A percentile compares a stretch with the other conserved stretches of the same genome.
These are phyloP conservation scores for Tylopilus intermedius DNA, from an alignment of 768 basidiomycete species.

Conservation along the genomic window DNA sequence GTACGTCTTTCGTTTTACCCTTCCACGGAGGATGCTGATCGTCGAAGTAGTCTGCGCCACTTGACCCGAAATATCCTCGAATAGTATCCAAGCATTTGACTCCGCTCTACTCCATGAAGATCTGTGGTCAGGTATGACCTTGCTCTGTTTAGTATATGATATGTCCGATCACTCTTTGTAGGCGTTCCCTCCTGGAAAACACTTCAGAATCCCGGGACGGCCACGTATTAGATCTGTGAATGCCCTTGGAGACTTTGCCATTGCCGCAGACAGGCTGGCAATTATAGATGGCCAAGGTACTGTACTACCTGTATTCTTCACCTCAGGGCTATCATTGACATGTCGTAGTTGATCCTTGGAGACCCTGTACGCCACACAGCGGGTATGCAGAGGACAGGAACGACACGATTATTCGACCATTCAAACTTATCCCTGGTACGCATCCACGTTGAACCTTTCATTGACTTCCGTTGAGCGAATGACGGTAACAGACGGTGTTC, in stretches of 20 bases:
- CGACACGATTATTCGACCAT: slow-evolving; percentile 72
- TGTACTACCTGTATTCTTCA: slow-evolving; percentile 5
- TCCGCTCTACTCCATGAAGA: slow-evolving; percentile 63
- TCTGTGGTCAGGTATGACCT: slow-evolving; percentile 56
- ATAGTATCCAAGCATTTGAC: slow-evolving; percentile 79
- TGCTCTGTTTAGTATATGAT: neutral
- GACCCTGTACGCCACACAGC: slow-evolving; percentile 80
- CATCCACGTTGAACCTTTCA: slow-evolving; percentile 4
- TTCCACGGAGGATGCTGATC: neutral
- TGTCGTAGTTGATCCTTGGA: slow-evolving; percentile 78
- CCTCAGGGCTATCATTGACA: neutral
- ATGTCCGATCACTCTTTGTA: slow-evolving; percentile 22
- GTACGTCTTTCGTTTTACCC: slow-evolving; percentile 35
- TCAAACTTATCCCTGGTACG: slow-evolving; percentile 82
- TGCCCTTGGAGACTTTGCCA: slow-evolving; percentile 74
- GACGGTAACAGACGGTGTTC: slow-evolving; percentile 54
- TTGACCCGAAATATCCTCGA: slow-evolving; percentile 59
- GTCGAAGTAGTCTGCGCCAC: slow-evolving; percentile 60
- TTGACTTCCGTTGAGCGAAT: neutral
- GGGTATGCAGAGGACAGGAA: slow-evolving; percentile 59
- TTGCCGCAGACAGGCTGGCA: slow-evolving; percentile 76
- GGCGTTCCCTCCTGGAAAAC: slow-evolving; percentile 75
- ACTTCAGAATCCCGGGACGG: slow-evolving; percentile 62
- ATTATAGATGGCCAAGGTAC: slow-evolving; percentile 83
- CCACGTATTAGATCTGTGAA: slow-evolving; percentile 87